Base-by-base conservation (phyloP, 2,329 filamentous ascomycete species). In the Fusarium sp. region DNA sequence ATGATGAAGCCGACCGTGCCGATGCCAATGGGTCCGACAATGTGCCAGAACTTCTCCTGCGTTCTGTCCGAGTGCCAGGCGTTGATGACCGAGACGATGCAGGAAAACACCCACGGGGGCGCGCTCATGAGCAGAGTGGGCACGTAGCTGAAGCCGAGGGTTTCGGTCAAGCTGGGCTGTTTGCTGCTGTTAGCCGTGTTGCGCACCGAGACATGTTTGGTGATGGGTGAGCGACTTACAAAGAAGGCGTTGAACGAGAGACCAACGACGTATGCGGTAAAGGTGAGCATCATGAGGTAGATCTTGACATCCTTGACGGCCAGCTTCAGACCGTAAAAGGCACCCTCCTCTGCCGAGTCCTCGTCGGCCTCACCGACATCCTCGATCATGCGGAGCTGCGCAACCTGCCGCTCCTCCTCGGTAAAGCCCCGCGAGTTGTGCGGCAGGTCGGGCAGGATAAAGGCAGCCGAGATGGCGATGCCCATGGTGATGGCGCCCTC, bases 261-360 rank as follows among this genome's bases (percentile, higher is more conserved):
- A 3, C 85, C 84, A 6, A 87, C 78, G 8, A 87, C 84, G 58
- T 87, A 87, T 4, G 84, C 82, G 4, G 83, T 84, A 53, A 87
- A 83, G 1, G 84, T 84, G 7, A 88, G 51, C 80, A 86, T 87
- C 82, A 88, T 83, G 57, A 88, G 67, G 67, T 87, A 88, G 59
- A 87, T 84, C 76, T 88, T 88, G 61, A 75, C 14, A 59, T 88
- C 86, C 71, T 83, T 85, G 45, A 87, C 68, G 0, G 84, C 83
- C 80, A 88, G 84, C 48, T 82, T 75, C 27, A 86, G 71, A 9
- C 86, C 86, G 9, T 79, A 78, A 57, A 84, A 81, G 3, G 77
- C 68, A 4, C 80, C 79, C 64, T 84, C 78, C n/a, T 79, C 77
- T 1, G 76, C 74, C 0, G 77, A 76, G 63, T 86, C 84, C 7